A percentile compares a stretch with the other conserved stretches of the same genome.
Conservation (phyloP, 441 rosid species). For the Iberis amara region DNA sequence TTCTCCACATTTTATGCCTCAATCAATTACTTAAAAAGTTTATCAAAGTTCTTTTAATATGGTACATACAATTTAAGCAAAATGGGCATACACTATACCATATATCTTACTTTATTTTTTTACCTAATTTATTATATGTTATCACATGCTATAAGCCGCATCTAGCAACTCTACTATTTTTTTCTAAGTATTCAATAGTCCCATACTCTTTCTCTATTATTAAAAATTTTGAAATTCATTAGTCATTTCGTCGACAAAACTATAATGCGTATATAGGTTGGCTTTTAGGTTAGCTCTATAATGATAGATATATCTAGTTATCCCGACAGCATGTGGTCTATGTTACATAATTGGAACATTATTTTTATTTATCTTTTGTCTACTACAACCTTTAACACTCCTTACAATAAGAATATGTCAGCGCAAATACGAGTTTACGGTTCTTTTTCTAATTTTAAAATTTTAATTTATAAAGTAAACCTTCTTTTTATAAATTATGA, state of each 20-base stretch:
- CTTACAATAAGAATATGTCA: too few relatives aligned
- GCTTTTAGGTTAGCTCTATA: slow-evolving; percentile 1
- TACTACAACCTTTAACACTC: neutral
- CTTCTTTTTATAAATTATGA: too few relatives aligned
- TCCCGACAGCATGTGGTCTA: slow-evolving; percentile 3
- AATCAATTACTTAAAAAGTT: slow-evolving; percentile 15
- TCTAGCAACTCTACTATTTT: slow-evolving; percentile 20
- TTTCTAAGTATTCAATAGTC: slow-evolving; percentile 19
- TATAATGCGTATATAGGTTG: neutral
- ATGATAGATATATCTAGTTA: neutral
- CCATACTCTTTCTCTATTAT: slow-evolving; percentile 16
- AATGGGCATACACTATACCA: slow-evolving; percentile 31
- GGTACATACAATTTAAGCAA: slow-evolving; percentile 24
- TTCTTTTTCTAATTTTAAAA: too few relatives aligned
- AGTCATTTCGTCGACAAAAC: slow-evolving; percentile 9
- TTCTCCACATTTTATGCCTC: slow-evolving; percentile 31
- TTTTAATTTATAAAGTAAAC: too few relatives aligned
- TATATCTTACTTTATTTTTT: slow-evolving; percentile 2
- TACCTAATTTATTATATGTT: slow-evolving; percentile 7
- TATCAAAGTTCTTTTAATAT: slow-evolving; percentile 14
- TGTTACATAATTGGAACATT: neutral
- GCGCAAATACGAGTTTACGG: too few relatives aligned
- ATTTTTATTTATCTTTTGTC: neutral
- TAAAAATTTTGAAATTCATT: neutral
- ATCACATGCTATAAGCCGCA: slow-evolving; percentile 22